These are phyloP conservation scores for Fonsecaea monophora DNA, from an alignment of 2,329 filamentous ascomycete species.

Conservation along the genomic window DNA sequence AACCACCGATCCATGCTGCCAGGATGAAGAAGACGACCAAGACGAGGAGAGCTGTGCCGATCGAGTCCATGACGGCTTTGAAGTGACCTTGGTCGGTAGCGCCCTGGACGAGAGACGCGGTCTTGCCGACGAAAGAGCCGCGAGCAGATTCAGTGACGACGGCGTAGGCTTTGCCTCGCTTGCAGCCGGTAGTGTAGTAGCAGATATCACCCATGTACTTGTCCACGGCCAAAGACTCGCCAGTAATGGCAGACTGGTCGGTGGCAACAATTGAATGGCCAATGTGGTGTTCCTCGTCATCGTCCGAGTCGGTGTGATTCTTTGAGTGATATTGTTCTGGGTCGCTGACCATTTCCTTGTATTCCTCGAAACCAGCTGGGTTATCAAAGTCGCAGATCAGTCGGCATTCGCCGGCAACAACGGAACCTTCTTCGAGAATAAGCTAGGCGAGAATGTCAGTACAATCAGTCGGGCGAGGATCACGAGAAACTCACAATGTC, in stretches of 20 bases:
- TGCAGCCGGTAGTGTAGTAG: slow-evolving; percentile 83
- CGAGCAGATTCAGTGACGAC: slow-evolving; percentile 71
- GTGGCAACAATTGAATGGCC: slow-evolving; percentile 73
- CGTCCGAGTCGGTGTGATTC: slow-evolving; percentile 63
- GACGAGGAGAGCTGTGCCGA: slow-evolving; percentile 75
- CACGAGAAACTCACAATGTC: slow-evolving; percentile 66
- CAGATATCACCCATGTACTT: slow-evolving; percentile 78
- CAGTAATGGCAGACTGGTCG: slow-evolving; percentile 81
- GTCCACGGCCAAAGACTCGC: slow-evolving; percentile 79
- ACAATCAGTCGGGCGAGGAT: background rate
- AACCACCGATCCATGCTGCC: slow-evolving; percentile 76
- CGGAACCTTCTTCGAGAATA: slow-evolving; percentile 73
- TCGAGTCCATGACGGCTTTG: slow-evolving; percentile 84
- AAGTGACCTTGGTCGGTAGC: slow-evolving; percentile 79
- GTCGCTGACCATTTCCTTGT: slow-evolving; percentile 68
- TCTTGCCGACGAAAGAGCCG: slow-evolving; percentile 78
- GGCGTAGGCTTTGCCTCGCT: slow-evolving; percentile 77
- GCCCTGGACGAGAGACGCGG: slow-evolving; percentile 74
- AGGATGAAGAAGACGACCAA: slow-evolving; percentile 80
- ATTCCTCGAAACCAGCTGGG: slow-evolving; percentile 70
- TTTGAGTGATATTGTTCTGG: slow-evolving; percentile 66
- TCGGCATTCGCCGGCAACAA: slow-evolving; percentile 72
- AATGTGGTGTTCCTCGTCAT: slow-evolving; percentile 66
- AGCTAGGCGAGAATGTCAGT: slow-evolving; percentile 54
- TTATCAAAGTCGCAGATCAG: slow-evolving; percentile 76